Conservation (phyloP, 345 rosid species). For the Salix exigua region DNA sequence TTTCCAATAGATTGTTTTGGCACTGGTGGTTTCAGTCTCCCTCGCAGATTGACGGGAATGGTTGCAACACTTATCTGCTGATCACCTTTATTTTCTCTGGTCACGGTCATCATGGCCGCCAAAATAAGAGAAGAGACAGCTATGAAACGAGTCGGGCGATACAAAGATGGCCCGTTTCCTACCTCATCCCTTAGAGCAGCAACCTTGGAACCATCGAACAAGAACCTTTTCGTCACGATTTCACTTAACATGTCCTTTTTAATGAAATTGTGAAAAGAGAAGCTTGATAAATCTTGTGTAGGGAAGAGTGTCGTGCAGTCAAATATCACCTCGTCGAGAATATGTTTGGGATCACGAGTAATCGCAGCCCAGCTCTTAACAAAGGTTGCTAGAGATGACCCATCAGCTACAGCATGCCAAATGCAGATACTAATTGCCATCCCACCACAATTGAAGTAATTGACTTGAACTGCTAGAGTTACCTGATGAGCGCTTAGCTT, state of each 20-base stretch:
- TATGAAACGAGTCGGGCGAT: conserved; percentile 18
- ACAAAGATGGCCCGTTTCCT: background rate
- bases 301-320: conserved; percentile 26
- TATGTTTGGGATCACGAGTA: background rate
- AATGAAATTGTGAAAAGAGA: background rate
- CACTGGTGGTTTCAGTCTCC: conserved; percentile 23
- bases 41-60: conserved; percentile 9
- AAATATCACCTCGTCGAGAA: background rate
- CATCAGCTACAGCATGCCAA: conserved; percentile 18
- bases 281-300: conserved; percentile 7
- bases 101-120: conserved; percentile 5
- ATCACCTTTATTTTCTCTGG: background rate
- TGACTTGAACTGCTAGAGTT: conserved; percentile 5
- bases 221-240: conserved; percentile 15
- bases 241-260: background rate
- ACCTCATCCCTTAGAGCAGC: conserved; percentile 9
- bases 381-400: background rate
- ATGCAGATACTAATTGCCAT: conserved; percentile 12
- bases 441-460: conserved; percentile 20
- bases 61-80: background rate
- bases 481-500: background rate
- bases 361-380: conserved; percentile 10
- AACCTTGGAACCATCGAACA: conserved; percentile 15
- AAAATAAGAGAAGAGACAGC: conserved; percentile 22
- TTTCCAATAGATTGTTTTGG: conserved; percentile 22